Evolutionary conservation across 1,139 yeast genomes (phyloP).

Genomic region (Yamadazyma trypodendri): DNA sequence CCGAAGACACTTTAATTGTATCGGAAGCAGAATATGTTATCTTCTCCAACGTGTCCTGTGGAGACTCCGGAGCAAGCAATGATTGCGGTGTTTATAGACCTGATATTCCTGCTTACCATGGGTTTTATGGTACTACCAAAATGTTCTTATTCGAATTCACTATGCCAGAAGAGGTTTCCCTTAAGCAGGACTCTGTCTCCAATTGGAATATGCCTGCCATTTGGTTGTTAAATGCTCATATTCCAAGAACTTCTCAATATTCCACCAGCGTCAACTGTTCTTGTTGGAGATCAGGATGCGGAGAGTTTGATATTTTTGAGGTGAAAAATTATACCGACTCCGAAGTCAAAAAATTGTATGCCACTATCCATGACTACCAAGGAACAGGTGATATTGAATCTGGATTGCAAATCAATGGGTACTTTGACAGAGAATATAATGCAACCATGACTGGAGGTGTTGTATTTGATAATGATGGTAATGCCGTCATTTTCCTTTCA

Average conservation of each 20-base stretch:
- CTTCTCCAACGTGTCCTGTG: conserved; percentile 69
- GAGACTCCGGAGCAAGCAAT: conserved; percentile 39
- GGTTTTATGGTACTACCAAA: conserved; percentile 76
- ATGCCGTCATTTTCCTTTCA: conserved; percentile 60
- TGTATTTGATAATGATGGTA: conserved; percentile 59
- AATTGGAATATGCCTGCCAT: conserved; percentile 91
- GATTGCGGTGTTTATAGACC: conserved; percentile 87
- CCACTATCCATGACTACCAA: conserved; percentile 73
- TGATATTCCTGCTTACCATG: conserved; percentile 90
- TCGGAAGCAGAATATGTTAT: conserved; percentile 79
- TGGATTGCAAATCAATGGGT: conserved; percentile 61
- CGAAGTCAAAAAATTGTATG: conserved; percentile 52
- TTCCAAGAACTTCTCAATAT: conserved; percentile 91
- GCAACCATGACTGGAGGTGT: conserved; percentile 68
- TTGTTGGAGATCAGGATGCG: conserved; percentile 97
- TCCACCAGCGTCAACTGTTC: conserved; percentile 67
- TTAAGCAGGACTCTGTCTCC: conserved; percentile 27
- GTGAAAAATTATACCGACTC: conserved; percentile 37
- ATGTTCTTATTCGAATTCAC: conserved; percentile 86
- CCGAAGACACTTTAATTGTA: conserved; percentile 54
- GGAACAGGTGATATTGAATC: conserved; percentile 59
- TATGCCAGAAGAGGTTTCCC: conserved; percentile 72
- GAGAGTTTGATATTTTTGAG: conserved; percentile 93
- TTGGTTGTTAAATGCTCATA: conserved; percentile 91
- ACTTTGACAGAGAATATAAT: conserved; percentile 49